Percentiles rank a stretch among this genome's conserved stretches.
phyloP scores from a whole-genome alignment of 768 basidiomycete species.

The Boletus pseudopeckii region DNA sequence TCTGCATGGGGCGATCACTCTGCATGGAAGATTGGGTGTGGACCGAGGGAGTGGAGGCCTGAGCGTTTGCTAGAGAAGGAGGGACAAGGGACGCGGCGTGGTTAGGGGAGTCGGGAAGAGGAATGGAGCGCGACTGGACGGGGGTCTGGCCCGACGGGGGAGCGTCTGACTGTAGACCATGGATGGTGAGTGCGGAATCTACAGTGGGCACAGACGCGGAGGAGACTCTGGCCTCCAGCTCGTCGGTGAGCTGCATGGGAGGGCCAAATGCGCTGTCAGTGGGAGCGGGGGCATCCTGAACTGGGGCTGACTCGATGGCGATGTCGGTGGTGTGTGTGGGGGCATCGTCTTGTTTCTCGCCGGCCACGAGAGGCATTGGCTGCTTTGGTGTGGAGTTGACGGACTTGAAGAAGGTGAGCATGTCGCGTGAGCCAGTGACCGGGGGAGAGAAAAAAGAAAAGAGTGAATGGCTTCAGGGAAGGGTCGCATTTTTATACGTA shows the following conservation, averaged over 20 bases:
- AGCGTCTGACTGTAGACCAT: slow-evolving; percentile 7
- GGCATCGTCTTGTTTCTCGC: background rate
- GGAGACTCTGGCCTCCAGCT: slow-evolving; percentile 13
- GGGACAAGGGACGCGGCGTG: slow-evolving; percentile 18
- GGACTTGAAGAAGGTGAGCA: slow-evolving; percentile 29
- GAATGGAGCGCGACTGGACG: background rate
- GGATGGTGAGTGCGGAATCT: slow-evolving; percentile 25
- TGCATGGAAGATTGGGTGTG: slow-evolving; percentile 17
- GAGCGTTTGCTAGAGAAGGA: slow-evolving; percentile 9
- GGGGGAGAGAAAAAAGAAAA: background rate
- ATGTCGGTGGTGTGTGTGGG: slow-evolving; percentile 1
- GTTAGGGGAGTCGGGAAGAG: slow-evolving; percentile 20
- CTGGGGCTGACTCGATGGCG: background rate
- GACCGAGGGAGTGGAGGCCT: slow-evolving; percentile 4
- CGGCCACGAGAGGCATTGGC: background rate
- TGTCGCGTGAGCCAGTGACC: background rate
- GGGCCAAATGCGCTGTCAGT: background rate
- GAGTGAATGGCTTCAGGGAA: background rate
- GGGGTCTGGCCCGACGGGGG: background rate
- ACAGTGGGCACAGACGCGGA: slow-evolving; percentile 20
- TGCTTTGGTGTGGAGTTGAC: slow-evolving; percentile 9
- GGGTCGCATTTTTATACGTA: slow-evolving; percentile 27
- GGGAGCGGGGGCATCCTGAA: background rate
- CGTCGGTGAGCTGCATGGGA: background rate
- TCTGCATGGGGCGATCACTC: slow-evolving; percentile 19